Conservation (phyloP, 2,329 filamentous ascomycete genomes). For the Berkeleyomyces rouxiae region DNA sequence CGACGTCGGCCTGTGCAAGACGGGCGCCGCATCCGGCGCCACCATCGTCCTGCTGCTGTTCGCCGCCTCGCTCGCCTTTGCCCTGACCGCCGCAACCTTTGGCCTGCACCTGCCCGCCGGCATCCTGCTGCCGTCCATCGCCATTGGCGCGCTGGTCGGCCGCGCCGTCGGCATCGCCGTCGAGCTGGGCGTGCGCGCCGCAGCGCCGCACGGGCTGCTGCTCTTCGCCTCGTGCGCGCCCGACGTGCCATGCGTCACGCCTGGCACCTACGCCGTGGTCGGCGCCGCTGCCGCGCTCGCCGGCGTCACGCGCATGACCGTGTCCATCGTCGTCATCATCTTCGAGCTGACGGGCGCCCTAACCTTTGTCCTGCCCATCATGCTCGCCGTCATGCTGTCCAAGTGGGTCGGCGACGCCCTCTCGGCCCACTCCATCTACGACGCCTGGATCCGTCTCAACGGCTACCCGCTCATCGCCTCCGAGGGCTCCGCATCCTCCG, state of each 20-base stretch:
- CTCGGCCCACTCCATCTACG: slow-evolving; percentile 84
- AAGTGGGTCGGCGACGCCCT: slow-evolving; percentile 98
- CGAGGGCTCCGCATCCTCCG: slow-evolving; percentile 40
- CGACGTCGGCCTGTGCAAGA: slow-evolving; percentile 73
- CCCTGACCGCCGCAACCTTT: slow-evolving; percentile 76
- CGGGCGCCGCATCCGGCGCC: slow-evolving; percentile 39
- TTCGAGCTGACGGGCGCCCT: slow-evolving; percentile 94
- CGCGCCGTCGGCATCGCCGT: slow-evolving; percentile 79
- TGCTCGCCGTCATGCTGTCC: slow-evolving; percentile 95
- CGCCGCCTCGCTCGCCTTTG: slow-evolving; percentile 68
- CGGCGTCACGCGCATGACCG: slow-evolving; percentile 88
- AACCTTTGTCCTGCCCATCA: slow-evolving; percentile 93
- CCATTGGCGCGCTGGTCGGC: slow-evolving; percentile 79
- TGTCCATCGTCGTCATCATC: slow-evolving; percentile 98
- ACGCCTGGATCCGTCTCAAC: slow-evolving; percentile 92
- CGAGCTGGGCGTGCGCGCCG: slow-evolving; percentile 69
- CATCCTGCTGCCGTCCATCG: slow-evolving; percentile 90
- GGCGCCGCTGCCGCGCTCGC: slow-evolving; percentile 88
- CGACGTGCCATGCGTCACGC: slow-evolving; percentile 75
- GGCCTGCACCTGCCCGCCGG: slow-evolving; percentile 88
- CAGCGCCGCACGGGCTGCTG: slow-evolving; percentile 56
- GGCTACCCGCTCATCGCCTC: slow-evolving; percentile 93
- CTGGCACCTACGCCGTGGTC: slow-evolving; percentile 91
- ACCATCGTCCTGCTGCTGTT: slow-evolving; percentile 69
- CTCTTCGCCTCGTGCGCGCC: slow-evolving; percentile 63